Evolutionary conservation across 495 filamentous ascomycete genomes (phyloP).

Genomic region (Trichoderma virens): DNA sequence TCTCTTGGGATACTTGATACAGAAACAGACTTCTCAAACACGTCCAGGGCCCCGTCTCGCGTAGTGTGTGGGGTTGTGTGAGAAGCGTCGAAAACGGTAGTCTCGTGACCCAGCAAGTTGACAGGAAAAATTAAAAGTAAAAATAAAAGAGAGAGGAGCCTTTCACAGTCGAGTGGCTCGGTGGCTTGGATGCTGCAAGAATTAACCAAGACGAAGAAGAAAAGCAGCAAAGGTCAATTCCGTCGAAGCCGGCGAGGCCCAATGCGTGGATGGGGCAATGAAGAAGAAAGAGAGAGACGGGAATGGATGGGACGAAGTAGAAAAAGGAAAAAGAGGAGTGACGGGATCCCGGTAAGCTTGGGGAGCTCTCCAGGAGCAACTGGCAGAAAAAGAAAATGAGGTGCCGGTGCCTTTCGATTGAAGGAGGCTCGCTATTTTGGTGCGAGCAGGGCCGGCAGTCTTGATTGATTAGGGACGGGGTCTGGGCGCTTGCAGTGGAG

Average conservation of each 20-base stretch:
- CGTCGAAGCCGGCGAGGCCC: background rate
- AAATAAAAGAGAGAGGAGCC: background rate
- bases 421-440: conserved; percentile 8
- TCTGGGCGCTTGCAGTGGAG: conserved; percentile 1
- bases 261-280: background rate
- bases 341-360: background rate
- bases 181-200: no score
- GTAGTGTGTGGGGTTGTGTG: background rate
- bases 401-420: conserved; percentile 4
- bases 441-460: conserved; percentile 6
- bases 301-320: conserved; percentile 3
- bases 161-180: background rate
- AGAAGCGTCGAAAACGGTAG: background rate
- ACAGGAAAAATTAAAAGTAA: background rate
- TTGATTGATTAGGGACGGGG: conserved; percentile 5
- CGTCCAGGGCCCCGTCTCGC: background rate
- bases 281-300: background rate
- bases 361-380: background rate
- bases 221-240: background rate
- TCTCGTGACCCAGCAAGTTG: background rate
- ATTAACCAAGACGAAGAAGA: background rate
- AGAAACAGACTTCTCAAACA: background rate
- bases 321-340: conserved; percentile 2
- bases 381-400: background rate
- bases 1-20: background rate